A percentile compares a stretch with the other conserved stretches of the same genome.
Conservation (phyloP, 805 yeast species). For the Wickerhamiella parazyma region DNA sequence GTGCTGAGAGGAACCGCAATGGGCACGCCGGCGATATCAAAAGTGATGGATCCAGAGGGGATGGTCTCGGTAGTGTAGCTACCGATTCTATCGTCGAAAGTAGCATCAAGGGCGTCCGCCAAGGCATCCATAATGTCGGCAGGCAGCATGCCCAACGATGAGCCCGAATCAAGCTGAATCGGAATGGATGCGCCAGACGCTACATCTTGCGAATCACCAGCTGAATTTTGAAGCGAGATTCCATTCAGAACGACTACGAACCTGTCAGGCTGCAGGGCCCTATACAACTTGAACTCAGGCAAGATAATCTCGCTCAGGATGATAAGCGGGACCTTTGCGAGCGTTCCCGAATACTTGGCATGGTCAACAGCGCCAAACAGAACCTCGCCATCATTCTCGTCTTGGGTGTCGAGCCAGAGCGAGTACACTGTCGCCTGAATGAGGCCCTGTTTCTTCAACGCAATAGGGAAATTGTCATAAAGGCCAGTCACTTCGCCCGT, state of each 20-base stretch:
- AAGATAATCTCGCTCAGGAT: not conserved
- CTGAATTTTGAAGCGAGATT: not conserved
- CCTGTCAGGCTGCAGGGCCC: conserved; percentile 11
- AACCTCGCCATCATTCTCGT: conserved; percentile 26
- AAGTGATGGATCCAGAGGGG: conserved; percentile 1
- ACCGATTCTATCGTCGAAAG: conserved; percentile 21
- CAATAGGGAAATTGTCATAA: conserved; percentile 22
- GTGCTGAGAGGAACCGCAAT: conserved; percentile 19
- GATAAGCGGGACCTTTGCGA: conserved; percentile 20
- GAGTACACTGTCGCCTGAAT: conserved; percentile 33
- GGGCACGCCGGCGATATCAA: conserved; percentile 16
- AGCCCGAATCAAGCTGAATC: conserved; percentile 41
- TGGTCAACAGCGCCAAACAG: conserved; percentile 30
- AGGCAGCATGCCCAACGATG: conserved; percentile 39
- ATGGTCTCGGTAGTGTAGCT: conserved; percentile 17
- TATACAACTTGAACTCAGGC: not conserved
- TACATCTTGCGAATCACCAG: not conserved
- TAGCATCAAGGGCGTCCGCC: conserved; percentile 14
- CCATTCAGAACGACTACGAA: conserved; percentile 6
- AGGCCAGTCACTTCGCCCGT: conserved; percentile 6
- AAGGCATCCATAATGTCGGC: conserved; percentile 19
- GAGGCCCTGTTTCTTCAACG: conserved; percentile 27
- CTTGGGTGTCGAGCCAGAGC: conserved; percentile 30
- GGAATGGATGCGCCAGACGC: conserved; percentile 1
- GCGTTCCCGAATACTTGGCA: conserved; percentile 26